Percentiles rank a stretch among this genome's conserved stretches.
Evolutionary conservation across 2,329 filamentous ascomycete genomes (phyloP).

Genomic region (Cercospora zeae-maydis): DNA sequence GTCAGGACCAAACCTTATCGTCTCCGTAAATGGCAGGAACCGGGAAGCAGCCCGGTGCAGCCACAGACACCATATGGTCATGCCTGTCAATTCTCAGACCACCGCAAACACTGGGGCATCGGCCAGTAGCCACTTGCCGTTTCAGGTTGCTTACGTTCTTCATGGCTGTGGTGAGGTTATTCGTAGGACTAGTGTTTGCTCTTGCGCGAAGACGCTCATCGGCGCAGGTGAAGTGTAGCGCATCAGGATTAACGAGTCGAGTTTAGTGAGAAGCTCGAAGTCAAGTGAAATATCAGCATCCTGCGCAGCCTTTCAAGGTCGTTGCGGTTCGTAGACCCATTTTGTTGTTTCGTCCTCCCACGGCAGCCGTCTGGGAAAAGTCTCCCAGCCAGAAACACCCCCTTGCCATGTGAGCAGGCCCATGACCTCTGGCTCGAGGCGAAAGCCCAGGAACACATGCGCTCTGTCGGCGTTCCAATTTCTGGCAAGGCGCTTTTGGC

Average conservation of each 20-base stretch:
- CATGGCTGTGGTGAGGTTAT: not conserved
- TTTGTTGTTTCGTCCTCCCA: slow-evolving; percentile 25
- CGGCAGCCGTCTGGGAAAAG: slow-evolving; percentile 28
- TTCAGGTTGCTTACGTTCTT: not conserved
- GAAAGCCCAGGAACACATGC: slow-evolving; percentile 22
- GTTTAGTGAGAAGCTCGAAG: not conserved
- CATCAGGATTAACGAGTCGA: not conserved
- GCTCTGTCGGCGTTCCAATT: slow-evolving; percentile 37
- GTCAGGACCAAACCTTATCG: not conserved
- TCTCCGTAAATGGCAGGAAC: not conserved
- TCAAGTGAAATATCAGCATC: not conserved
- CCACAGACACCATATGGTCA: not conserved
- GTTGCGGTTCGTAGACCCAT: slow-evolving; percentile 12
- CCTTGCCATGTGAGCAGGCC: slow-evolving; percentile 31
- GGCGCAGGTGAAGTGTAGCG: not conserved
- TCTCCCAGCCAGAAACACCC: slow-evolving; percentile 28
- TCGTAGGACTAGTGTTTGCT: not conserved
- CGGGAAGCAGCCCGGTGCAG: not conserved
- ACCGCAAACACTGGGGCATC: not conserved
- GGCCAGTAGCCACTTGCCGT: not conserved
- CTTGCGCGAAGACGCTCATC: not conserved
- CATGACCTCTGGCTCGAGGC: slow-evolving; percentile 25
- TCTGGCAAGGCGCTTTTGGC: slow-evolving; percentile 41
- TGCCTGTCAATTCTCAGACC: not conserved
- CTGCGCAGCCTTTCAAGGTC: not conserved